Percentiles rank a stretch among this genome's conserved stretches.
Evolutionary conservation across 257 asterid genomes (phyloP).

Genomic region (Jacaranda mimosifolia): DNA sequence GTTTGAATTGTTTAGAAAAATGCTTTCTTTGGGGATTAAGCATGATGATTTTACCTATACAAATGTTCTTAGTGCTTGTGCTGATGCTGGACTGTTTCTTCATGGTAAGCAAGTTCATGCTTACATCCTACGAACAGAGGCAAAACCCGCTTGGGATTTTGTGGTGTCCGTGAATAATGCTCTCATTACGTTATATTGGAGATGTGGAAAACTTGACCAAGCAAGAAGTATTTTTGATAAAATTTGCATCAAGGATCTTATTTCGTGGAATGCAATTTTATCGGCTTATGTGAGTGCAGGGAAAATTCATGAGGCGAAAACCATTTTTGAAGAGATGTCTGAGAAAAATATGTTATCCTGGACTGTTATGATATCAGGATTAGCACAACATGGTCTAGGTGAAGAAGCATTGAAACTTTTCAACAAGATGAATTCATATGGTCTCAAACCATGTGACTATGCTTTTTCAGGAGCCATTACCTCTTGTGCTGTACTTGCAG

Average conservation of each 20-base stretch:
- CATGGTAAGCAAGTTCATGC: slow-evolving; percentile 78
- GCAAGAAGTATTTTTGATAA: slow-evolving; percentile 59
- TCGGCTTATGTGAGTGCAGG: slow-evolving; percentile 67
- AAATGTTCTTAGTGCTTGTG: slow-evolving; percentile 66
- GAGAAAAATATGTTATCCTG: slow-evolving; percentile 57
- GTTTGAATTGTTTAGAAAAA: slow-evolving; percentile 61
- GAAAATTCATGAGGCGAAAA: slow-evolving; percentile 56
- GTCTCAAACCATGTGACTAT: slow-evolving; percentile 69
- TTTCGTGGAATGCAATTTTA: slow-evolving; percentile 72
- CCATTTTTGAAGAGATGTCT: slow-evolving; percentile 59
- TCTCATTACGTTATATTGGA: slow-evolving; percentile 72
- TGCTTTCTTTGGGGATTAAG: slow-evolving; percentile 59
- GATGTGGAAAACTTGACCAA: slow-evolving; percentile 58
- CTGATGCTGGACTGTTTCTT: slow-evolving; percentile 61
- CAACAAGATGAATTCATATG: slow-evolving; percentile 62
- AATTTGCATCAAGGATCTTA: slow-evolving; percentile 60
- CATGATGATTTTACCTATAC: slow-evolving; percentile 71
- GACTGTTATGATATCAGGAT: slow-evolving; percentile 75
- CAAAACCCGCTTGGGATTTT: slow-evolving; percentile 44
- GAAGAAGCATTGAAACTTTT: slow-evolving; percentile 73
- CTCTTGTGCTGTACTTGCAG: slow-evolving; percentile 75
- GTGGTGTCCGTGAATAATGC: slow-evolving; percentile 66
- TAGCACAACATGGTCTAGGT: slow-evolving; percentile 69
- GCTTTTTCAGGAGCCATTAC: slow-evolving; percentile 79
- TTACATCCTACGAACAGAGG: slow-evolving; percentile 58